Evolutionary conservation across 2,329 filamentous ascomycete genomes (phyloP), one percentile per base, ranked within the genome.

Genomic region (Fusarium pseudonygamai): DNA sequence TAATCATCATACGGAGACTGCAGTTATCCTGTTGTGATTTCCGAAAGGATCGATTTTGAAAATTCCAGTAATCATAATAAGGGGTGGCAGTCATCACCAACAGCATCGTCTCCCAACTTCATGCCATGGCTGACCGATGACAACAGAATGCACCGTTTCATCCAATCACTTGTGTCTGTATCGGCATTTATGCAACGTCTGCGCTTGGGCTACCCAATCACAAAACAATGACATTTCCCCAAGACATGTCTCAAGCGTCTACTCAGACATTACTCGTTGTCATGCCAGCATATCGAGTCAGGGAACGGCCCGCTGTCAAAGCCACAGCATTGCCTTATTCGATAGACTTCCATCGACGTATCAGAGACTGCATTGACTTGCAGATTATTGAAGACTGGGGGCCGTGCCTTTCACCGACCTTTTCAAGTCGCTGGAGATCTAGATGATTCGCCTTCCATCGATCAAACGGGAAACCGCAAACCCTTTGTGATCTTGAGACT

Each of bases 281-380:
- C 60, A 30, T 64, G 58, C 47, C 69, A 62, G 36, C 59, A 39
- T 58, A 60, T 63, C 53, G 56, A 60, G 50, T 56, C 60, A 42
- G 59, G 53, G 57, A 57, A 63, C 50, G 64, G 53, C 36, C 69
- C 60, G 43, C 34, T 61, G 36, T 76, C 72, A 66, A 62, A 70
- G 63, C 63, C 64, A 53, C 50, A 75, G 67, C 62, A 53, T 67
- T 52, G 58, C 61, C n/a, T 66, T 22, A 43, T 46, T 56, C 36
- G 46, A 65, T 62, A 61, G 62, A 56, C 68, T 61, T 62, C 71
- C 64, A 67, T 72, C 57, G 49, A 50, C 16, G 18, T 50, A 15
- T 34, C 30, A 32, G 22, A 40, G 36, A 42, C 36, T 24, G 39
- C 37, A 60, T 56, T 40, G 49, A 40, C 49, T 43, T 30, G 18